Evolutionary conservation across 2,329 filamentous ascomycete species (phyloP).

Genomic region (Alternaria ventricosa): DNA sequence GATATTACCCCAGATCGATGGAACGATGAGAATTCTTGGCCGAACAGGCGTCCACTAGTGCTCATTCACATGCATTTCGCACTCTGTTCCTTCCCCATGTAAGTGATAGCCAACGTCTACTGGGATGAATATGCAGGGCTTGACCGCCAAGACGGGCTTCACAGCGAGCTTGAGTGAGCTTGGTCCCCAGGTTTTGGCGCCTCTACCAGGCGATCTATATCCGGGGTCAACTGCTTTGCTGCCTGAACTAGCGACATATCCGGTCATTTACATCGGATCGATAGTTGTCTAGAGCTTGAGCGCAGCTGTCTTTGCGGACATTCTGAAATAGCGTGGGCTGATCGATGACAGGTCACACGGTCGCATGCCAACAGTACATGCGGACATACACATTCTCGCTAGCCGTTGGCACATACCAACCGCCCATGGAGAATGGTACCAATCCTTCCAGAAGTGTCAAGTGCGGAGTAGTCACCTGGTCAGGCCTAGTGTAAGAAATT

Average conservation of each 20-base stretch:
- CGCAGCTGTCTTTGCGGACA: slow-evolving; percentile 1
- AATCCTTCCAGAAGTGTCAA: slow-evolving; percentile 44
- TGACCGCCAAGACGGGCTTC: slow-evolving; percentile 20
- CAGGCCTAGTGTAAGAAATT: slow-evolving; percentile 29
- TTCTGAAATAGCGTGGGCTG: background rate
- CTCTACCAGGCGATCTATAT: slow-evolving; percentile 32
- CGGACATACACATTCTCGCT: slow-evolving; percentile 9
- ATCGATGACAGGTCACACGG: slow-evolving; percentile 14
- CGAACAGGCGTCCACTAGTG: slow-evolving; percentile 23
- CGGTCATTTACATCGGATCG: slow-evolving; percentile 15
- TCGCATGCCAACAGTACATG: slow-evolving; percentile 18
- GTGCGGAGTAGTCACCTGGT: slow-evolving; percentile 38
- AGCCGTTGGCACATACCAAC: slow-evolving; percentile 13
- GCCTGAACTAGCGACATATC: slow-evolving; percentile 26
- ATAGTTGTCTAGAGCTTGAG: slow-evolving; percentile 7
- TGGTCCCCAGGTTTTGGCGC: slow-evolving; percentile 40
- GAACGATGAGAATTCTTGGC: slow-evolving; percentile 16
- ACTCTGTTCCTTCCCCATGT: slow-evolving; percentile 32
- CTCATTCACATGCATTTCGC: slow-evolving; percentile 21
- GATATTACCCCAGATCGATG: slow-evolving; percentile 3
- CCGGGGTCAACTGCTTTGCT: slow-evolving; percentile 41
- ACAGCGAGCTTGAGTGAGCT: slow-evolving; percentile 36
- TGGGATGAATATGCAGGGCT: slow-evolving; percentile 32
- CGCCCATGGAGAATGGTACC: slow-evolving; percentile 20
- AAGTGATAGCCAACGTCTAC: slow-evolving; percentile 26